Evolutionary conservation across 208 protist genomes (phyloP), one percentile per base, ranked within the genome.

Genomic region (Strigomonas culicis): DNA sequence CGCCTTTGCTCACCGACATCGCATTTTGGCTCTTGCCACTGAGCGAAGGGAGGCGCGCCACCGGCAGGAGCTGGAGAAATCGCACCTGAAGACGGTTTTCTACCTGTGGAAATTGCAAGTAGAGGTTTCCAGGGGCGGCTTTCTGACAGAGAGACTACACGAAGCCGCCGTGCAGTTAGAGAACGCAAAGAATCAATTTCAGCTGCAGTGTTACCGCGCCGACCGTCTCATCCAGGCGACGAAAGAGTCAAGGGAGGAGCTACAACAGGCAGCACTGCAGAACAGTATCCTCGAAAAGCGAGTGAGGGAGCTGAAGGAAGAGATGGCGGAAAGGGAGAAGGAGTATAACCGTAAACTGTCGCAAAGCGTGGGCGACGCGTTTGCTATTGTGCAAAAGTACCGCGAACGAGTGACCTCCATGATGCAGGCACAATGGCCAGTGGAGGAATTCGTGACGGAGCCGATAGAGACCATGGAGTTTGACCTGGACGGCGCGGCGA

Each of bases 141-240:
- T 90, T 60, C 56, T 95, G 36, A 95, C 79, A 22, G 86, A 95
- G 69, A 77, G 86, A 28, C 75, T 95, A 63, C 86, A 93, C 64
- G 78, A 93, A 41, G 76, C 86, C 2, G 84, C 86, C 3, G 84
- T 84, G 39, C 90, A 95, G 59, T 65, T 95, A 19, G 90, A 93
- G 66, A 90, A 82, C 39, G 84, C 87, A 13, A 95, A 95, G 75
- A 91, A 89, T 62, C 90, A 93, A 66, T 95, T 93, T 64, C 86
- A 95, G 70, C 75, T 95, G 65, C 86, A 95, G 74, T 95, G 90
- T 61, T 84, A 89, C 67, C 84, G 86, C 25, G 73, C 86, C 13
- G 86, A 95, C 41, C 77, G 81, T 24, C 75, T 91, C 36, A 75
- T 88, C 39, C 66, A 90, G 21, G 73, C 70, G 13, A 70, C 72